These are phyloP conservation scores for Zychaea mexicana DNA, from an alignment of 371 early-diverging fungal species.

Conservation along the genomic window DNA sequence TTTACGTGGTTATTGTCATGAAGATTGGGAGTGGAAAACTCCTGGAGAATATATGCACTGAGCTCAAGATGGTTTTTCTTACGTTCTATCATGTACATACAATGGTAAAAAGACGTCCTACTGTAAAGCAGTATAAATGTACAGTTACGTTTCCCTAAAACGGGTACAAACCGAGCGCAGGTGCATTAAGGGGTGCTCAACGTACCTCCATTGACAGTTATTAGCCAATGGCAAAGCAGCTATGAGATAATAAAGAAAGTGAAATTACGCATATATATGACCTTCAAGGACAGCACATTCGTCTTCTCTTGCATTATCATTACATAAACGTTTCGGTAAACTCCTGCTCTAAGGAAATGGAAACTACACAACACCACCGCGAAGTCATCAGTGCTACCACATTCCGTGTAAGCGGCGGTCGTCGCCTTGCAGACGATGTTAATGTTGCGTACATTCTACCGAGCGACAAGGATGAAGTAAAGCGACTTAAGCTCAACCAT, in stretches of 20 bases:
- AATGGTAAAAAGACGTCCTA: too few relatives aligned
- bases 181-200: neutral
- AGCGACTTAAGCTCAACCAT: constrained; percentile 40
- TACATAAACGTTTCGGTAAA: too few relatives aligned
- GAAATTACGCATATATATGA: neutral
- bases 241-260: neutral
- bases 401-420: constrained; percentile 29
- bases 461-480: constrained; percentile 41
- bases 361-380: neutral
- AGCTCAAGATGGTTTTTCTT: too few relatives aligned
- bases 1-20: too few relatives aligned
- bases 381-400: neutral
- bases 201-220: neutral
- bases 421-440: constrained; percentile 28
- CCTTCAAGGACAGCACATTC: too few relatives aligned
- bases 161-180: neutral
- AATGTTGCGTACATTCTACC: constrained; percentile 46
- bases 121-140: too few relatives aligned
- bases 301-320: too few relatives aligned
- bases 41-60: too few relatives aligned
- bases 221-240: neutral
- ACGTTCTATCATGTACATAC: too few relatives aligned
- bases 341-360: too few relatives aligned
- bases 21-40: too few relatives aligned
- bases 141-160: neutral